These are phyloP conservation scores for Gryganskiella cystojenkinii DNA, from an alignment of 192 early-diverging fungal species.

Conservation along the genomic window DNA sequence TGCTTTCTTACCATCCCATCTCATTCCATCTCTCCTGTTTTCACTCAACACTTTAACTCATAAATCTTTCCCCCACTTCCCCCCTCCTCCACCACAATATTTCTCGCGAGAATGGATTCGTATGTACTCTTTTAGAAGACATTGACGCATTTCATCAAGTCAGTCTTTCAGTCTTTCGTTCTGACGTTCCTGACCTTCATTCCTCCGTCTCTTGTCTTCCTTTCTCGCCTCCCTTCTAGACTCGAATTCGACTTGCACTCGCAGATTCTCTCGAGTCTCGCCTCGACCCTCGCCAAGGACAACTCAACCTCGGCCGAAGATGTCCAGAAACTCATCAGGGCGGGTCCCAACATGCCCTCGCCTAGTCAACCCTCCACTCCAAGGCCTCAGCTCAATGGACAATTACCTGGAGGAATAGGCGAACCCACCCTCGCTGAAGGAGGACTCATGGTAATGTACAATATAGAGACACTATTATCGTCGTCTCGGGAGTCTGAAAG, in stretches of 20 bases:
- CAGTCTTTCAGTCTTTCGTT: no score
- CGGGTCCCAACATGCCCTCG: constrained; percentile 49
- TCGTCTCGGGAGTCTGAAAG: no score
- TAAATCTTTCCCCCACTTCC: not conserved
- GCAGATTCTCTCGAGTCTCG: constrained; percentile 62
- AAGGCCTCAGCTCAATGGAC: constrained; percentile 10
- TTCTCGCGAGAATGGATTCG: constrained; percentile 18
- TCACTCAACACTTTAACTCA: no score
- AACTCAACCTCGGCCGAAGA: constrained; percentile 56
- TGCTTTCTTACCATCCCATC: not conserved
- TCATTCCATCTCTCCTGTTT: no score
- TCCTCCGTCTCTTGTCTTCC: not conserved
- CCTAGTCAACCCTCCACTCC: constrained; percentile 20
- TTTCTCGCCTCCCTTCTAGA: constrained; percentile 30
- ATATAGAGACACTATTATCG: no score
- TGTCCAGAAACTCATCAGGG: constrained; percentile 51
- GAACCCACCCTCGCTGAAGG: constrained; percentile 34
- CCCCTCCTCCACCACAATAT: not conserved
- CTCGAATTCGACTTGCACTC: constrained; percentile 67
- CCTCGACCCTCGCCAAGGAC: constrained; percentile 60
- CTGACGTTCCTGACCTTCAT: not conserved
- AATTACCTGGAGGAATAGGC: constrained; percentile 1
- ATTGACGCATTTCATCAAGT: not conserved
- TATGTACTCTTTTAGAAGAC: not conserved
- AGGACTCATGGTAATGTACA: constrained; percentile 27